Base-by-base conservation (phyloP, 2,329 filamentous ascomycete species). In the Calonectria crousiana region DNA sequence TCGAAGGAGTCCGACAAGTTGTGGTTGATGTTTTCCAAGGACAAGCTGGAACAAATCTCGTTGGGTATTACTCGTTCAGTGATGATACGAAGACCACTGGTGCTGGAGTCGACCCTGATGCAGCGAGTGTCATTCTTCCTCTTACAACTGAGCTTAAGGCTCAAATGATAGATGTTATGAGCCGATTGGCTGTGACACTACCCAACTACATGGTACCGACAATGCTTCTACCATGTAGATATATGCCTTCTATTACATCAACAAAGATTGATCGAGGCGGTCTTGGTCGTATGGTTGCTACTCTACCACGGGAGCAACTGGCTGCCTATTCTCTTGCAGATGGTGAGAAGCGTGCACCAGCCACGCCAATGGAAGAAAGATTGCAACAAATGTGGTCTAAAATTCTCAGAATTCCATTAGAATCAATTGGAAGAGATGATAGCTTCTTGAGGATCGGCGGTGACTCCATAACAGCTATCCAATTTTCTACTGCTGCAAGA, bases 361-460 rank as follows among this genome's bases (percentile, higher is more conserved):
- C 13, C 2, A 64, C 60, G 16, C 38, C 38, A 9, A 64, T 64
- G 60, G 60, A 64, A 23, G 23, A 64, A 10, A 28, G 30, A 38
- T 6, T 85, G 14, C 80, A 78, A 32, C 60, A 72, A 18, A 76
- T 83, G 30, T 86, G 86, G 85, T 77, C 80, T 6, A 14, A 26
- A 14, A 64, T 65, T 9, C 60, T 65, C 28, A 65, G 23, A 76
- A 81, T 5, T 77, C 85, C 0, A 77, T 87, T 6, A 76, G 77
- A 14, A 73, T 85, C 8, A 11, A 64, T 73, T 18, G 38, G 74
- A 3, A 67, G 56, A 34, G 65, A 77, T 1, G 72, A 75, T 6
- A 71, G 23, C 11, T 74, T 74, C 28, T 64, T 76, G 23, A 53
- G 71, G 3, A 53, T 76, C 4, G 74, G 75, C 13, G 76, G 76